Evolutionary conservation across 225 moss, liverwort and hornwort genomes (phyloP).

Genomic region (Neckera pumila): DNA sequence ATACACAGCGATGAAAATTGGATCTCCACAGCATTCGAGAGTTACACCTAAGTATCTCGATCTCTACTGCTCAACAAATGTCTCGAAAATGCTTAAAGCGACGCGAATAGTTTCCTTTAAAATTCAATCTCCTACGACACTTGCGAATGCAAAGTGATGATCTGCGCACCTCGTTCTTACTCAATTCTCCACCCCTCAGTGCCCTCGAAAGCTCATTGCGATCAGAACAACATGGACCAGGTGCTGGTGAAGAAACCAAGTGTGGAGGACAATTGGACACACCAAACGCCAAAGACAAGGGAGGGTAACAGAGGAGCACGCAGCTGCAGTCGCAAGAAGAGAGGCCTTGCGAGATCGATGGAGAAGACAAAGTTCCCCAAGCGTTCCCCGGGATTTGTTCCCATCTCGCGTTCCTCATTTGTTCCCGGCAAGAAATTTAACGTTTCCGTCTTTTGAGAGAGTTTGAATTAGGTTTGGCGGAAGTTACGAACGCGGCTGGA

Average conservation of each 20-base stretch:
- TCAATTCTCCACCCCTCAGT: neutral
- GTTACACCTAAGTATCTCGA: too few species aligned
- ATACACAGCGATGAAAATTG: neutral
- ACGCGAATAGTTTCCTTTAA: neutral
- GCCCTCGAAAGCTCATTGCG: neutral
- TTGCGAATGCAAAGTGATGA: neutral
- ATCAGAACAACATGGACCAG: constrained; percentile 13
- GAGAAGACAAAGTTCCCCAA: neutral
- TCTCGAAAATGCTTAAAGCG: too few species aligned
- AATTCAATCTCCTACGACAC: neutral
- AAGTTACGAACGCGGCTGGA: too few species aligned
- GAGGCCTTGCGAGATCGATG: neutral
- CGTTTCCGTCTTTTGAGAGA: too few species aligned
- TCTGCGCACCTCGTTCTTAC: neutral
- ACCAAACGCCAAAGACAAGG: neutral
- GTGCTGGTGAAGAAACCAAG: neutral
- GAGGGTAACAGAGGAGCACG: neutral
- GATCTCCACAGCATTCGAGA: neutral
- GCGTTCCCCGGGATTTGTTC: neutral
- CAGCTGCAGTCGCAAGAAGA: constrained; percentile 13
- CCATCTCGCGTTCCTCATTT: neutral
- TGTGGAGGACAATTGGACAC: neutral
- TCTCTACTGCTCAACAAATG: neutral
- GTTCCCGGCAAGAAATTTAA: neutral
- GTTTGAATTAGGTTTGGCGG: too few species aligned